Base-by-base conservation (phyloP, 2,329 filamentous ascomycete species). In the Colletotrichum sidae region DNA sequence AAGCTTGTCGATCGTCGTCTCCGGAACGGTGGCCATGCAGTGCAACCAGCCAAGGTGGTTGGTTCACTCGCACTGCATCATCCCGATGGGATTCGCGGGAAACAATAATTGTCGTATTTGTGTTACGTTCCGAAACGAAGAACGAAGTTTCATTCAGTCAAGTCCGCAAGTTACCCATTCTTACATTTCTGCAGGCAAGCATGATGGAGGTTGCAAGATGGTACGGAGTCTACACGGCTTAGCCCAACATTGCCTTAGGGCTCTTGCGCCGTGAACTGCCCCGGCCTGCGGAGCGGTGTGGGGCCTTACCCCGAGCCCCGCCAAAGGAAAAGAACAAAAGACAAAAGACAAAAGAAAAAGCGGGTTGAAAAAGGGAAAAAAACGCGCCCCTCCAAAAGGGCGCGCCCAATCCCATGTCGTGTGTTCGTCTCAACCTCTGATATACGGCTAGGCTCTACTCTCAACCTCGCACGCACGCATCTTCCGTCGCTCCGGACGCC, bases 341-440 rank as follows among this genome's bases (percentile, higher is more conserved):
- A 47, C 7, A 55, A 42, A 45, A 37, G 15, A 15, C 15, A 2
- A 44, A 49, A 42, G 41, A 55, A 13, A 46, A 56, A 9, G 0
- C 2, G 10, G 10, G 25, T 25, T 5, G 25, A 46, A 37, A 44
- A 49, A 42, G 17, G 47, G 10, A 44, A 44, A 6, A 55, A 11
- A 35, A 41, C 25, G 38, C 44, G 33, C 35, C 38, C 51, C 39
- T 35, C 45, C 33, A 17, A 52, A 55, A 61, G 34, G 49, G 51
- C 50, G 51, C 39, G 50, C 25, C 51, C 39, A 49, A 42, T 13
- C 39, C 61, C 34, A 38, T n/a, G n/a, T n/a, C 42, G 42, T 17
- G 17, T 25, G 25, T 25, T 50, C 50, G 42, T 47, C 13, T 49
- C 37, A 37, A 50, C 44, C 57, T 65, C 49, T 51, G 57, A 65